Evolutionary conservation across 1,139 yeast genomes (phyloP).

Genomic region (Blastobotrys apis): DNA sequence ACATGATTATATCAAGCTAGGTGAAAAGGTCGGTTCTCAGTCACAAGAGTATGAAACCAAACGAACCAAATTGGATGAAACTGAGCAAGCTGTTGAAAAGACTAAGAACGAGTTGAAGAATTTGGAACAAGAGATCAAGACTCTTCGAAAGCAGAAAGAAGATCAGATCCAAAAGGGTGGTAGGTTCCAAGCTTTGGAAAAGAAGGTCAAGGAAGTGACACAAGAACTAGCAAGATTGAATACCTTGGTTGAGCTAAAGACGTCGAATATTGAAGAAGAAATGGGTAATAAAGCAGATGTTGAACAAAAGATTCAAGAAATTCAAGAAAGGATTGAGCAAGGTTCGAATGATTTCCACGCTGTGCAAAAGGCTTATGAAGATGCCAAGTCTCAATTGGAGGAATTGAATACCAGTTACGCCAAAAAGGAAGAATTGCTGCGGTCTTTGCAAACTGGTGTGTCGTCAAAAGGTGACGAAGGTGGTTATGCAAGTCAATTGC

Average conservation of each 20-base stretch:
- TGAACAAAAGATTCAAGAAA: slow-evolving; percentile 26
- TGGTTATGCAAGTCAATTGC: slow-evolving; percentile 74
- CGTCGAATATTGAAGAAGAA: slow-evolving; percentile 54
- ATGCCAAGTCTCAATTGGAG: slow-evolving; percentile 43
- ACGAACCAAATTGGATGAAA: slow-evolving; percentile 38
- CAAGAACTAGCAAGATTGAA: slow-evolving; percentile 66
- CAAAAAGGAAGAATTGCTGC: slow-evolving; percentile 71
- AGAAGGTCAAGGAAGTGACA: slow-evolving; percentile 50
- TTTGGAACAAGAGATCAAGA: slow-evolving; percentile 58
- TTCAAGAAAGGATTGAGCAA: slow-evolving; percentile 18
- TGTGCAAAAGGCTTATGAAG: slow-evolving; percentile 42
- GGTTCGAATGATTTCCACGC: slow-evolving; percentile 29
- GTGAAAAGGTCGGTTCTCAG: slow-evolving; percentile 32
- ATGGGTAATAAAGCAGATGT: slow-evolving; percentile 26
- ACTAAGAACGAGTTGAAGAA: slow-evolving; percentile 53
- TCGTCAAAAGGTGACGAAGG: slow-evolving; percentile 76
- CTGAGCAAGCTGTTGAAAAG: slow-evolving; percentile 35
- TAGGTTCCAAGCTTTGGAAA: slow-evolving; percentile 56
- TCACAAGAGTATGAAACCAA: slow-evolving; percentile 35
- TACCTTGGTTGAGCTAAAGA: slow-evolving; percentile 57
- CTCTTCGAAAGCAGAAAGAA: slow-evolving; percentile 52
- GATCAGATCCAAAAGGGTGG: slow-evolving; percentile 62
- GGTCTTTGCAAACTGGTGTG: slow-evolving; percentile 85
- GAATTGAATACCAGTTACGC: slow-evolving; percentile 48
- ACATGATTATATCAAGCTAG: slow-evolving; percentile 55